Conservation (phyloP, 169 alveolate species). For the Fabrea salina region DNA sequence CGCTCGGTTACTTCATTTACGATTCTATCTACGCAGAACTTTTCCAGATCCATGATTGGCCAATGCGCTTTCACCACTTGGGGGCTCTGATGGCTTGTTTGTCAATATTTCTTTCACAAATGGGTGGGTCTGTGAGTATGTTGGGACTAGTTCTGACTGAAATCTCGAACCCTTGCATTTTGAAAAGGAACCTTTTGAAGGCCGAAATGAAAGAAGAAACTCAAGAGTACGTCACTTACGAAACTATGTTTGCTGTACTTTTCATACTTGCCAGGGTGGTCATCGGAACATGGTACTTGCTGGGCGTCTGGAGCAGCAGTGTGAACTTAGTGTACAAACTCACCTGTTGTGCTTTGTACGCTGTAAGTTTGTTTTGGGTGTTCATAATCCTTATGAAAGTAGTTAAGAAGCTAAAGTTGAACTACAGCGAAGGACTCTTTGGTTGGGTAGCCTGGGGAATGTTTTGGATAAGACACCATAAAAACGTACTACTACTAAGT, state of each 20-base stretch:
- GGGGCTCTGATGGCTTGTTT: not conserved
- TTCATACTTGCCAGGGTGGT: slow-evolving; percentile 3
- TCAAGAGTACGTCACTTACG: not conserved
- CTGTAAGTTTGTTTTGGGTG: slow-evolving; percentile 17
- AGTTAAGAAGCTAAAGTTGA: not conserved
- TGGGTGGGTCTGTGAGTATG: not conserved
- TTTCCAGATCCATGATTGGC: slow-evolving; percentile 30
- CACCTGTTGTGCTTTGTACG: not conserved
- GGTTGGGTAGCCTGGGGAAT: not conserved
- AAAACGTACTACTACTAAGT: not conserved
- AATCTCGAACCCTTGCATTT: slow-evolving; percentile 27
- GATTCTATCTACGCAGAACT: slow-evolving; percentile 23
- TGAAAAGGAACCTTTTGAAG: not conserved
- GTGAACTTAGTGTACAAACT: not conserved
- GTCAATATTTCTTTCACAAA: not conserved
- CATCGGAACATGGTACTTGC: not conserved
- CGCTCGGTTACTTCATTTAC: slow-evolving; percentile 27
- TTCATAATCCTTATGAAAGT: not conserved
- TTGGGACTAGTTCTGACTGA: slow-evolving; percentile 13
- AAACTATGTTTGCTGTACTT: not conserved
- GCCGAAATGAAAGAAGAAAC: not conserved
- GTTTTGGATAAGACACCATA: not conserved
- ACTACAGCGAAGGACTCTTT: not conserved
- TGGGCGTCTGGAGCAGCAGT: not conserved
- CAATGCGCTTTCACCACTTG: slow-evolving; percentile 31